These are phyloP conservation scores for Skeletonema potamos DNA, from an alignment of 108 stramenopile species.

Conservation along the genomic window DNA sequence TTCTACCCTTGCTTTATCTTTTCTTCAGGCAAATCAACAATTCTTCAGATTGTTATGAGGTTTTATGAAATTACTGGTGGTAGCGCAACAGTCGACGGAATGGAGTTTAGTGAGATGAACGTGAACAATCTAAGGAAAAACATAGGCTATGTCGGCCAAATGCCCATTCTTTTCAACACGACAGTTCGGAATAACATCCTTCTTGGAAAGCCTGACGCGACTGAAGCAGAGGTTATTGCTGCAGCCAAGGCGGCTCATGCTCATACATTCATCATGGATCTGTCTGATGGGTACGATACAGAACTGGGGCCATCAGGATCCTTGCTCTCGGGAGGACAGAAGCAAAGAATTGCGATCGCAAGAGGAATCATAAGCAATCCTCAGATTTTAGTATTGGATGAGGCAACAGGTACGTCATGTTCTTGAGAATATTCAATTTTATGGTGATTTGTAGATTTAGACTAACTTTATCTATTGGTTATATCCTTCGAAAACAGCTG, in stretches of 20 bases:
- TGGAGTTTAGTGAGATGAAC: conserved; percentile 58
- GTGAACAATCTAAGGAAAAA: conserved; percentile 29
- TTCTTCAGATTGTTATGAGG: conserved; percentile 80
- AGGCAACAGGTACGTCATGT: conserved; percentile 57
- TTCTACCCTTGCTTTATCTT: neutral
- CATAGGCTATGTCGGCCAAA: conserved; percentile 67
- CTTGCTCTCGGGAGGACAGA: conserved; percentile 53
- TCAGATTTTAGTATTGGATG: conserved; percentile 82
- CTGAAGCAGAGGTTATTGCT: conserved; percentile 64
- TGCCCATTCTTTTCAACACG: conserved; percentile 67
- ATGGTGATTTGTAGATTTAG: conserved; percentile 34
- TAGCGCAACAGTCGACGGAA: conserved; percentile 72
- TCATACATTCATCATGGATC: conserved; percentile 77
- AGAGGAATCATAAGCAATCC: conserved; percentile 83
- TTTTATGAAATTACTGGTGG: conserved; percentile 93
- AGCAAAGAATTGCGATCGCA: conserved; percentile 78
- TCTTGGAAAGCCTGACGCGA: conserved; percentile 65
- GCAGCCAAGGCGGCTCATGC: conserved; percentile 91
- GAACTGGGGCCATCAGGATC: conserved; percentile 78
- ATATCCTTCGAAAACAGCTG: neutral
- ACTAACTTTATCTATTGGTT: conserved; percentile 26
- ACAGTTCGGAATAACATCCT: conserved; percentile 87
- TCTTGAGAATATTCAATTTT: conserved; percentile 1
- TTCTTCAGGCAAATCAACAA: conserved; percentile 63
- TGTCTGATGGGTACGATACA: conserved; percentile 62